phyloP scores from a whole-genome alignment of 176 grass and related monocot species.

The Elaeis guineensis region DNA sequence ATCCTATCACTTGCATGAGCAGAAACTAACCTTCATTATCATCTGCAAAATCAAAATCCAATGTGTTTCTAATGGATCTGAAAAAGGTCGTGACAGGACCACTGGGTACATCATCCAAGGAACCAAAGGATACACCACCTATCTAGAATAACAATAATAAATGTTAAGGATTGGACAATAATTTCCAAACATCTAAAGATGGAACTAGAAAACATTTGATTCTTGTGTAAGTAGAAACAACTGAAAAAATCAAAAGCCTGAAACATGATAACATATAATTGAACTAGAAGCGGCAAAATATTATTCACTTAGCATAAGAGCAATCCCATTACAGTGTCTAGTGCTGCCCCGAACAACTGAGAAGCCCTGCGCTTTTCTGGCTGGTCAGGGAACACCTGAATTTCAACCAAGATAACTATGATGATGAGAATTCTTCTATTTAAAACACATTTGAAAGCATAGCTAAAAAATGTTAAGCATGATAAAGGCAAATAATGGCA shows the following conservation, averaged over 20 bases:
- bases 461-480: too few relatives aligned
- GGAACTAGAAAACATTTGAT: too few relatives aligned
- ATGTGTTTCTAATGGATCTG: constrained; percentile 73
- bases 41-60: constrained; percentile 90
- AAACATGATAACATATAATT: not conserved
- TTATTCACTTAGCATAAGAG: not conserved
- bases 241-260: too few relatives aligned
- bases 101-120: constrained; percentile 71
- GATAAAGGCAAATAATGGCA: too few relatives aligned
- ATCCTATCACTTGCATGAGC: too few relatives aligned
- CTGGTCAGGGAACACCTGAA: constrained; percentile 95
- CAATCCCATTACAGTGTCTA: constrained; percentile 46
- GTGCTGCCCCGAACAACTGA: constrained; percentile 59
- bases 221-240: too few relatives aligned
- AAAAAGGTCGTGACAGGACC: constrained; percentile 73
- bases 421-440: too few relatives aligned
- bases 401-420: constrained; percentile 28
- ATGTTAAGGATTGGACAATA: not conserved
- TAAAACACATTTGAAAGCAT: too few relatives aligned
- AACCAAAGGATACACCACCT: constrained; percentile 62
- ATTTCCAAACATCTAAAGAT: too few relatives aligned
- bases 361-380: constrained; percentile 82
- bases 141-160: constrained; percentile 45
- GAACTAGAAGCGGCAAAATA: not conserved
- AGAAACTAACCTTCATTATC: constrained; percentile 57